phyloP scores from a whole-genome alignment of 805 yeast genomes.

The Kazachstania bromeliacearum region DNA sequence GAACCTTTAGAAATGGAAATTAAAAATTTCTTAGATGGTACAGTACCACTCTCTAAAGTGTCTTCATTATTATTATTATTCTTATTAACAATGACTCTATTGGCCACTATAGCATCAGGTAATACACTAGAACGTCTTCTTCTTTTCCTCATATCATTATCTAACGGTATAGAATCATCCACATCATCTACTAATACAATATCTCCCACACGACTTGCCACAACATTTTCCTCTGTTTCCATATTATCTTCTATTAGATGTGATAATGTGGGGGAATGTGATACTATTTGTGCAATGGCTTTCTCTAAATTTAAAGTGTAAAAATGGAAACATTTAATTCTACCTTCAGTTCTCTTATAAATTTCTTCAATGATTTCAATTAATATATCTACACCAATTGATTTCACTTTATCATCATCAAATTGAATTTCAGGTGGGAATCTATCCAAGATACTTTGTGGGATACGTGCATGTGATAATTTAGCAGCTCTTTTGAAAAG shows the following conservation, averaged over 20 bases:
- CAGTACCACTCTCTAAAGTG: slow-evolving; percentile 17
- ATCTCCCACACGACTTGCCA: slow-evolving; percentile 26
- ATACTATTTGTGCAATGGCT: slow-evolving; percentile 77
- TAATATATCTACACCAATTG: slow-evolving; percentile 69
- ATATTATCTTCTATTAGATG: slow-evolving; percentile 34
- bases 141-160: slow-evolving; percentile 17
- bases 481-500: slow-evolving; percentile 83
- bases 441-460: slow-evolving; percentile 40
- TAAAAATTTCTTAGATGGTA: slow-evolving; percentile 45
- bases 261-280: slow-evolving; percentile 46
- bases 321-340: slow-evolving; percentile 80
- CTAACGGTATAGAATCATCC: slow-evolving; percentile 2
- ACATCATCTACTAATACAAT: slow-evolving; percentile 24
- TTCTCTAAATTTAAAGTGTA: slow-evolving; percentile 89
- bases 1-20: slow-evolving; percentile 76
- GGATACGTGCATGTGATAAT: slow-evolving; percentile 78
- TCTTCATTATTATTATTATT: slow-evolving; percentile 19
- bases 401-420: slow-evolving; percentile 75
- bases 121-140: slow-evolving; percentile 26
- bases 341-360: slow-evolving; percentile 41
- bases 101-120: slow-evolving; percentile 31
- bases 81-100: slow-evolving; percentile 27
- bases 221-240: slow-evolving; percentile 4
- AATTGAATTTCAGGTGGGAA: slow-evolving; percentile 48
- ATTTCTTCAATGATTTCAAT: slow-evolving; percentile 54